A percentile compares a stretch with the other conserved stretches of the same genome.
These are phyloP conservation scores for Nicotiana paniculata DNA, from an alignment of 257 asterid genomes.

Conservation along the genomic window DNA sequence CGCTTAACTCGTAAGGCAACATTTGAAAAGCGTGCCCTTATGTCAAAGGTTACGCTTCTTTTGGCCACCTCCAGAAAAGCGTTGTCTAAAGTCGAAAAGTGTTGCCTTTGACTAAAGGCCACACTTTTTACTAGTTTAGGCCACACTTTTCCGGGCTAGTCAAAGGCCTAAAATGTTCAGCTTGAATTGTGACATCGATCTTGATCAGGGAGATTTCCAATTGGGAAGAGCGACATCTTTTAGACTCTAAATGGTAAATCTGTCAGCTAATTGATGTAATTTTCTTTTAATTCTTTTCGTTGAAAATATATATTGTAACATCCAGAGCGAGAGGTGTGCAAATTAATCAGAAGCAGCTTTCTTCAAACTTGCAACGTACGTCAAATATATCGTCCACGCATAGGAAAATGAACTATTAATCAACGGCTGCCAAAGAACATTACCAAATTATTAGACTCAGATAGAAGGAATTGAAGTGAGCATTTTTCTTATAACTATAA, in stretches of 20 bases:
- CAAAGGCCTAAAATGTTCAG: too few relatives aligned
- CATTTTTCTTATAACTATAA: not conserved
- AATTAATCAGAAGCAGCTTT: conserved; percentile 37
- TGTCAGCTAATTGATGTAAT: not conserved
- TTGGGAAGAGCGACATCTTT: not conserved
- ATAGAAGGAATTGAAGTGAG: not conserved
- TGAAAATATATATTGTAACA: not conserved
- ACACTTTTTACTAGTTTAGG: too few relatives aligned
- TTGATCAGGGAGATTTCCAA: not conserved
- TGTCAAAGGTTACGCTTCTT: too few relatives aligned
- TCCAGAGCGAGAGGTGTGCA: not conserved
- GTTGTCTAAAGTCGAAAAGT: too few relatives aligned
- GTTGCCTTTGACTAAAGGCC: too few relatives aligned
- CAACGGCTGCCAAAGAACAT: conserved; percentile 51
- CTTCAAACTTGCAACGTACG: conserved; percentile 81
- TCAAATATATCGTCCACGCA: conserved; percentile 81
- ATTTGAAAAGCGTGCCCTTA: too few relatives aligned
- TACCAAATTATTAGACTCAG: conserved; percentile 1
- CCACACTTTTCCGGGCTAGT: too few relatives aligned
- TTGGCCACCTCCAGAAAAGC: too few relatives aligned
- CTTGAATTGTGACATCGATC: not conserved
- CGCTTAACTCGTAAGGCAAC: too few relatives aligned
- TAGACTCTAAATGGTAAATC: not conserved
- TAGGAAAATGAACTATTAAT: conserved; percentile 70
- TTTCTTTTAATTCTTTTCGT: not conserved